phyloP scores from a whole-genome alignment of 1,284 basidiomycete genomes.

The Amylostereum areolatum region DNA sequence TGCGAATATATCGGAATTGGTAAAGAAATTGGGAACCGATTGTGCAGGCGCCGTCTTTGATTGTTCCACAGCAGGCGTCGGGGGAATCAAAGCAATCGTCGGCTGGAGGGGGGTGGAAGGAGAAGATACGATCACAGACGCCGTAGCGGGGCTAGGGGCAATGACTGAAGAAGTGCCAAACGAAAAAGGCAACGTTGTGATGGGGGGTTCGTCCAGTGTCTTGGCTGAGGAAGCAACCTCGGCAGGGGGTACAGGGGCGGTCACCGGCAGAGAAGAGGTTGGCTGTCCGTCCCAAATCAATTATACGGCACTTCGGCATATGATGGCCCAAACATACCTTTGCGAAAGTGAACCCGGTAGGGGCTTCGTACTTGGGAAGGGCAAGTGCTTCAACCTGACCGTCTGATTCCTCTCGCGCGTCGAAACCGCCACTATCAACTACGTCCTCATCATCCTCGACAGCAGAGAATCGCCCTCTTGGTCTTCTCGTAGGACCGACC shows the following conservation, averaged over 20 bases:
- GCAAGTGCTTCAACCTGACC: slow-evolving; percentile 48
- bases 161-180: slow-evolving; percentile 28
- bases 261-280: slow-evolving; percentile 15
- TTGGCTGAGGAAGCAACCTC: slow-evolving; percentile 31
- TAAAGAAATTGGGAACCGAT: slow-evolving; percentile 40
- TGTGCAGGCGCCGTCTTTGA: slow-evolving; percentile 5
- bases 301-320: neutral
- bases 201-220: slow-evolving; percentile 45
- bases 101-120: slow-evolving; percentile 3
- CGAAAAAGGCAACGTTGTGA: slow-evolving; percentile 60
- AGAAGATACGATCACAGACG: no score
- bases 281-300: neutral
- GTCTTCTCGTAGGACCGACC: slow-evolving; percentile 28
- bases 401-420: slow-evolving; percentile 30
- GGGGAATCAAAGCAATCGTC: slow-evolving; percentile 10
- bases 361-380: slow-evolving; percentile 48
- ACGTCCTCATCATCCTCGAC: slow-evolving; percentile 54
- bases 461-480: slow-evolving; percentile 58
- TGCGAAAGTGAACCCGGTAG: slow-evolving; percentile 63
- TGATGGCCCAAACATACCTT: neutral
- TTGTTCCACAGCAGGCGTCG: slow-evolving; percentile 11
- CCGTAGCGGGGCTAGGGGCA: slow-evolving; percentile 1
- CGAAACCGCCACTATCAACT: slow-evolving; percentile 43
- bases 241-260: slow-evolving; percentile 25
- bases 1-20: slow-evolving; percentile 25